phyloP scores from a whole-genome alignment of 768 basidiomycete species.

The Leccinum boreale region DNA sequence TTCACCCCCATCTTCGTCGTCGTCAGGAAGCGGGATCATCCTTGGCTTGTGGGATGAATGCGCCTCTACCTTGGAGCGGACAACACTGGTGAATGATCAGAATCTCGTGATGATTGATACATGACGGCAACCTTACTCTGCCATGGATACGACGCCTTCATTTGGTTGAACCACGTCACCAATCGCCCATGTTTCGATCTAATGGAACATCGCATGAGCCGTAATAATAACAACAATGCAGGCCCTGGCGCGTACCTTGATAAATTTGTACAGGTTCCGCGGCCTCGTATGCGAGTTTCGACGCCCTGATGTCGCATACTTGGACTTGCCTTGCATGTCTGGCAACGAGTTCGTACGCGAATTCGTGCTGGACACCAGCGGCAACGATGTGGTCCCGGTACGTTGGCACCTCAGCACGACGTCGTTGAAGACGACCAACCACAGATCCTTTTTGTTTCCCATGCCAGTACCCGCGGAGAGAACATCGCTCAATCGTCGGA shows the following conservation, averaged over 20 bases:
- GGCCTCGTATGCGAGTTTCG: constrained; percentile 76
- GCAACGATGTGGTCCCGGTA: constrained; percentile 83
- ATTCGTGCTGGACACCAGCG: constrained; percentile 64
- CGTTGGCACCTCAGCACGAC: constrained; percentile 90
- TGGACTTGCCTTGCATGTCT: constrained; percentile 80
- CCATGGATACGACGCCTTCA: constrained; percentile 85
- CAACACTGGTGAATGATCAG: constrained; percentile 47
- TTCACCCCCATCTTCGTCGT: constrained; percentile 56
- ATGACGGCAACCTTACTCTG: constrained; percentile 60
- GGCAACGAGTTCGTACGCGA: constrained; percentile 74
- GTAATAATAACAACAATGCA: neutral
- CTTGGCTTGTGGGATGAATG: constrained; percentile 56
- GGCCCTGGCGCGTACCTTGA: constrained; percentile 56
- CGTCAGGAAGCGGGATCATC: constrained; percentile 67
- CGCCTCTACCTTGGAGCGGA: constrained; percentile 63
- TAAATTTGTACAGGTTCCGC: constrained; percentile 89
- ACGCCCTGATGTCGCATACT: constrained; percentile 80
- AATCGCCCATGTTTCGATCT: constrained; percentile 90
- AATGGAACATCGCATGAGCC: constrained; percentile 8
- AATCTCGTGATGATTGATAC: constrained; percentile 1
- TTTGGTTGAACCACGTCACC: constrained; percentile 71
- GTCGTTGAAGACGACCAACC: constrained; percentile 96
- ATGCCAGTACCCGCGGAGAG: constrained; percentile 54
- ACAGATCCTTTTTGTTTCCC: constrained; percentile 79
- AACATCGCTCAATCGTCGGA: constrained; percentile 90